phyloP scores from a whole-genome alignment of 2,329 filamentous ascomycete genomes.

The Furcasterigmium furcatum region DNA sequence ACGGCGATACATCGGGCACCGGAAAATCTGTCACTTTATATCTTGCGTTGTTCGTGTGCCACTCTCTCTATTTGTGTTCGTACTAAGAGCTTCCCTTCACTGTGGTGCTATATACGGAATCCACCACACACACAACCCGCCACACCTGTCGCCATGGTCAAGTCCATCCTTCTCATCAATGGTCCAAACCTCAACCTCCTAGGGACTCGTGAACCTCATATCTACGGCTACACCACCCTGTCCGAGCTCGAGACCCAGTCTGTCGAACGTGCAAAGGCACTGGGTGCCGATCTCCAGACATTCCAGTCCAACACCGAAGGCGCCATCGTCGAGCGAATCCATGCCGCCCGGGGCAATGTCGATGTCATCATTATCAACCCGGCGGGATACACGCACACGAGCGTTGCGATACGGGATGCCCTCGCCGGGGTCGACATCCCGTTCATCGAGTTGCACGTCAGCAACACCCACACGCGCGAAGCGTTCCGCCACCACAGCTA shows the following conservation, averaged over 20 bases:
- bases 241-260: background rate
- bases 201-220: no score
- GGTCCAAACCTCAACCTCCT: no score
- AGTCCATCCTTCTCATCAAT: no score
- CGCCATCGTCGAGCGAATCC: slow-evolving; percentile 69
- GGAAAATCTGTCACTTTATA: no score
- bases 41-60: no score
- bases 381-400: slow-evolving; percentile 72
- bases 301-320: slow-evolving; percentile 84
- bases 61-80: no score
- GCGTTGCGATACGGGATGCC: slow-evolving; percentile 71
- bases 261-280: background rate
- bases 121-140: no score
- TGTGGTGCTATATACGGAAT: no score
- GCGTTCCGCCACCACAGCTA: slow-evolving; percentile 33
- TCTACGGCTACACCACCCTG: no score
- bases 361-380: slow-evolving; percentile 75
- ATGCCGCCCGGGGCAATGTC: slow-evolving; percentile 54
- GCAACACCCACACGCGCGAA: slow-evolving; percentile 71
- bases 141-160: no score
- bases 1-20: no score
- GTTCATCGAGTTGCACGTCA: slow-evolving; percentile 76
- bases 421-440: slow-evolving; percentile 66
- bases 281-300: background rate
- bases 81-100: no score